A percentile compares a stretch with the other conserved stretches of the same genome.
phyloP scores from a whole-genome alignment of 2,329 filamentous ascomycete species.

The Exophiala calicioides region DNA sequence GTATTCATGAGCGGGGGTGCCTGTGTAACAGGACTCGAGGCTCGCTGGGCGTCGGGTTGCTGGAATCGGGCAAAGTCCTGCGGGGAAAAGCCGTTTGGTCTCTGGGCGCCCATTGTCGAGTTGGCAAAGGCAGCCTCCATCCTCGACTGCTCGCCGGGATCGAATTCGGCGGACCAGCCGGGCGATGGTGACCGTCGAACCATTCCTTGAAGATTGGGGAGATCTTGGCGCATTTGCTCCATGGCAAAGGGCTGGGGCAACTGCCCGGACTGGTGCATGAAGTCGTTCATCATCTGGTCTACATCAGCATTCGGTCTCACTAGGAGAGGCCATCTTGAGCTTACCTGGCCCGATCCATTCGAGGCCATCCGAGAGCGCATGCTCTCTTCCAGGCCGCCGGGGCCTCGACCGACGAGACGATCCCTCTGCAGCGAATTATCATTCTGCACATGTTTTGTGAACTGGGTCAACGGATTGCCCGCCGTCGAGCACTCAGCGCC shows the following conservation, averaged over 20 bases:
- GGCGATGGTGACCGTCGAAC: conserved; percentile 56
- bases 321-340: background rate
- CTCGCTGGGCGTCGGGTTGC: conserved; percentile 53
- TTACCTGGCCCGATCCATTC: conserved; percentile 71
- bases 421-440: conserved; percentile 94
- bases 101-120: conserved; percentile 40
- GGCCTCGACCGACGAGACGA: conserved; percentile 74
- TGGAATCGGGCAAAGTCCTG: conserved; percentile 89
- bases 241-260: conserved; percentile 61
- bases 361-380: conserved; percentile 73
- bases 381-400: conserved; percentile 69
- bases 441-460: conserved; percentile 94
- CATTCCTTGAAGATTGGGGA: conserved; percentile 55
- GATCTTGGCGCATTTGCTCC: conserved; percentile 65
- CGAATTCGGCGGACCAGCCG: conserved; percentile 66
- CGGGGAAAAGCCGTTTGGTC: conserved; percentile 66
- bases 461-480: conserved; percentile 93
- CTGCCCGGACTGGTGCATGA: conserved; percentile 73
- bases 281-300: conserved; percentile 84
- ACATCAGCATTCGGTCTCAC: conserved; percentile 32
- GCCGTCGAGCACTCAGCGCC: conserved; percentile 96
- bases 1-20: conserved; percentile 60
- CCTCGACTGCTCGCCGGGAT: conserved; percentile 62
- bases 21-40: conserved; percentile 58
- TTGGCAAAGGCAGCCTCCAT: conserved; percentile 68